A percentile compares a stretch with the other conserved stretches of the same genome.
These are phyloP conservation scores for Rutstroemia sp. DNA, from an alignment of 2,329 filamentous ascomycete genomes.

Conservation along the genomic window DNA sequence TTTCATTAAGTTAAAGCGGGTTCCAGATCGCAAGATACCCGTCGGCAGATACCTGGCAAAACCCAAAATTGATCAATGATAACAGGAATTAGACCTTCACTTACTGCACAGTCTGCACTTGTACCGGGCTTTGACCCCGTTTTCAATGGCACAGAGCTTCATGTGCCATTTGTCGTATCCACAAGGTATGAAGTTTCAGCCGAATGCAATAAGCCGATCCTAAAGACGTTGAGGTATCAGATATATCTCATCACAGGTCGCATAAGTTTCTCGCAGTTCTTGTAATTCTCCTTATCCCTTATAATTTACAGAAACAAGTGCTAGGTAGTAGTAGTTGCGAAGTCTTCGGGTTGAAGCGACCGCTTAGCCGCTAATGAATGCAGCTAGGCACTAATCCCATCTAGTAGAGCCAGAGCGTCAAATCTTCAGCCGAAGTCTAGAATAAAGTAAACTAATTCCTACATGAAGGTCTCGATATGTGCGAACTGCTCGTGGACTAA, in stretches of 20 bases:
- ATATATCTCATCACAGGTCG: too few relatives aligned
- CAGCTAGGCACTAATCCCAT: background rate
- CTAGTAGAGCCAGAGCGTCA: background rate
- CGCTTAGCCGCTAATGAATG: background rate
- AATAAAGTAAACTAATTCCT: background rate
- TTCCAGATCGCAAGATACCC: conserved; percentile 4
- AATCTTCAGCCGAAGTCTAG: background rate
- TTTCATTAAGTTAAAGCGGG: conserved; percentile 2
- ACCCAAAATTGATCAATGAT: background rate
- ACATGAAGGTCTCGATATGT: background rate
- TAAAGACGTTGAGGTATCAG: too few relatives aligned
- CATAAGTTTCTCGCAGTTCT: too few relatives aligned
- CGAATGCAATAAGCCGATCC: too few relatives aligned
- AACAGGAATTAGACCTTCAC: background rate
- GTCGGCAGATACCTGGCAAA: background rate
- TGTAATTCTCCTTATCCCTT: too few relatives aligned
- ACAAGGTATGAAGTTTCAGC: too few relatives aligned
- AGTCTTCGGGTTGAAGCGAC: background rate
- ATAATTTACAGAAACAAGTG: too few relatives aligned
- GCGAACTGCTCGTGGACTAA: background rate
- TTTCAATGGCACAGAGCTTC: too few relatives aligned
- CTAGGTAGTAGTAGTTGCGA: too few relatives aligned
- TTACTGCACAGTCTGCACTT: background rate
- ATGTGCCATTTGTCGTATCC: too few relatives aligned
- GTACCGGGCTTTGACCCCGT: background rate